Conservation (phyloP, 495 filamentous ascomycete species). For the Bathelium albidoporum region DNA sequence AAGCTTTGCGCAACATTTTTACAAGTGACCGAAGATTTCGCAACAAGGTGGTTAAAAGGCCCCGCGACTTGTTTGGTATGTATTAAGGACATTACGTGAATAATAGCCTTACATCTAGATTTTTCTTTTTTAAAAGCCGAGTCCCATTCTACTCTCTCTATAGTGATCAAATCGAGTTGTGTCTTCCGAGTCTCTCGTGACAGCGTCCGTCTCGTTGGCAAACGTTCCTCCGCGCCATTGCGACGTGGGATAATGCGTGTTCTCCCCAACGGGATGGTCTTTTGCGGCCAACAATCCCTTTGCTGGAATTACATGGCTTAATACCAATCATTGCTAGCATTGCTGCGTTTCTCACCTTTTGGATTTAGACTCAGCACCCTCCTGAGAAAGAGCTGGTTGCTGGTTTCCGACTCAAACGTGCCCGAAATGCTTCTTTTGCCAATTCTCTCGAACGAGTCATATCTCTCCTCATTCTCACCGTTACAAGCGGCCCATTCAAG, state of each 20-base stretch:
- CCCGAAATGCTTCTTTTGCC: conserved; percentile 44
- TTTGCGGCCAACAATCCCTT: neutral
- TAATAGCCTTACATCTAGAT: too few species aligned
- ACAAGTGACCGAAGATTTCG: too few species aligned
- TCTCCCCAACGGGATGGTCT: neutral
- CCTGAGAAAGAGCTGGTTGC: conserved; percentile 45
- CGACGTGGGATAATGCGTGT: neutral
- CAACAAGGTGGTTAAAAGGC: too few species aligned
- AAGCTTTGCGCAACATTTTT: neutral
- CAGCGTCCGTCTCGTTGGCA: neutral
- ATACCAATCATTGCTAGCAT: conserved; percentile 43
- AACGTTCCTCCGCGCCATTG: conserved; percentile 1
- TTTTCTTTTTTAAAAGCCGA: neutral
- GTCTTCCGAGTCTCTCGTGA: neutral
- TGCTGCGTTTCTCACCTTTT: conserved; percentile 36
- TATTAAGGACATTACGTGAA: too few species aligned
- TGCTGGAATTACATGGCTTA: conserved; percentile 18
- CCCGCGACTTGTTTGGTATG: too few species aligned
- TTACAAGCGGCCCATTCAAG: conserved; percentile 44
- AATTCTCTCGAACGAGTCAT: conserved; percentile 43
- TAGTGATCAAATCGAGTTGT: neutral
- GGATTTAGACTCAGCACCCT: conserved; percentile 47
- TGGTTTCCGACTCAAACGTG: conserved; percentile 46
- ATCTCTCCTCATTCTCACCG: conserved; percentile 31
- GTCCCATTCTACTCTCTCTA: neutral